Conservation (phyloP, 139 green algal genomes). For the Tetradesmus obliquus region DNA sequence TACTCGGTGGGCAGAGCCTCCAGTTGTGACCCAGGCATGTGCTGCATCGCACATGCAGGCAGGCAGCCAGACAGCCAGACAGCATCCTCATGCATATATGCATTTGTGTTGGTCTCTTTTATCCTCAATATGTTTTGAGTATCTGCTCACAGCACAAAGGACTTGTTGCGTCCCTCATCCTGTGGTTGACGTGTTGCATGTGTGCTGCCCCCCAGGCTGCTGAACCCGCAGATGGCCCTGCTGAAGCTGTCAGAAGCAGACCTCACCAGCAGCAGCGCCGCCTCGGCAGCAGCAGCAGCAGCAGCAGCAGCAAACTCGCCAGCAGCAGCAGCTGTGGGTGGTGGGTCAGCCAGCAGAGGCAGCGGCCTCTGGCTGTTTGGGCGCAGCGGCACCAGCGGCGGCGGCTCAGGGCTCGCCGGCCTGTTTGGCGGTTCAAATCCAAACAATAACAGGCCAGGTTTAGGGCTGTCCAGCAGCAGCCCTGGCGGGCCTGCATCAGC, state of each 20-base stretch:
- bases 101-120: no score
- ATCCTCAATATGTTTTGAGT: neutral
- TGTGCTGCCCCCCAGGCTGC: neutral
- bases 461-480: neutral
- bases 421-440: neutral
- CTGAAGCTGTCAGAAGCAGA: conserved; percentile 20
- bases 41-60: no score
- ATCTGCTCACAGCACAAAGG: neutral
- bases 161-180: no score
- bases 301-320: neutral
- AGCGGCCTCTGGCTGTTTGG: neutral
- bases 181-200: neutral
- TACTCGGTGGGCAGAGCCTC: no score
- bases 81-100: no score
- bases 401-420: neutral
- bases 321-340: conserved; percentile 46
- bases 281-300: neutral
- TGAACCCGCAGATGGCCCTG: conserved; percentile 28
- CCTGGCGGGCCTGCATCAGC: neutral
- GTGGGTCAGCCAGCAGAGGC: conserved; percentile 49
- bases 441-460: neutral
- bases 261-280: conserved; percentile 11
- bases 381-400: neutral
- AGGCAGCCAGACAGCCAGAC: no score
- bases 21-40: no score